Evolutionary conservation across 108 stramenopile genomes (phyloP).

Genomic region (Stephanodiscus triporus): DNA sequence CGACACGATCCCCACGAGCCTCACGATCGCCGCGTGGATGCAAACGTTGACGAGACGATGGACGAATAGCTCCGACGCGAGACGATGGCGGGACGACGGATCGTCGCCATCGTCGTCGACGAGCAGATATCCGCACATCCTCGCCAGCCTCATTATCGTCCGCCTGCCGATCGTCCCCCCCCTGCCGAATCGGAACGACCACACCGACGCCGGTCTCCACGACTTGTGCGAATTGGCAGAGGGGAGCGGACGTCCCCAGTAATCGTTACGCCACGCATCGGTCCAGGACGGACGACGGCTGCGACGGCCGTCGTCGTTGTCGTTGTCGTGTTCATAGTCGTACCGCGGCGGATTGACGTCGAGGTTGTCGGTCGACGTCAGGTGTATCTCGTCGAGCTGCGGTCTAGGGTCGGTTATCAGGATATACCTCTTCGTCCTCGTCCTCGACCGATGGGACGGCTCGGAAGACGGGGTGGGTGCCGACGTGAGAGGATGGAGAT

Average conservation of each 20-base stretch:
- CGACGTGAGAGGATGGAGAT: conserved; percentile 35
- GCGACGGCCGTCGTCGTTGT: background rate
- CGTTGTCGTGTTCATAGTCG: background rate
- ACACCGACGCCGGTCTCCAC: conserved; percentile 73
- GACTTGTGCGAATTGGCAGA: conserved; percentile 58
- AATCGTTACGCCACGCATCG: conserved; percentile 55
- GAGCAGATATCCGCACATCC: background rate
- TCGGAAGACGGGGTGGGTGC: conserved; percentile 19
- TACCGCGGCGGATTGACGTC: conserved; percentile 50
- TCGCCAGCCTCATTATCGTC: background rate
- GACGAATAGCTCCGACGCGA: conserved; percentile 51
- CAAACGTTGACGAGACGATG: conserved; percentile 78
- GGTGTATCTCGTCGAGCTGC: conserved; percentile 76
- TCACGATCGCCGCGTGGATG: conserved; percentile 65
- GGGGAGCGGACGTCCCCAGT: conserved; percentile 63
- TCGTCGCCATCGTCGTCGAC: background rate
- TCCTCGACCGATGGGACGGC: too few relatives aligned
- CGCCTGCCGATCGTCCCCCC: conserved; percentile 7
- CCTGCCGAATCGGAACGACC: conserved; percentile 69
- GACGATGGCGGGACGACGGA: conserved; percentile 1
- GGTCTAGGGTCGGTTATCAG: conserved; percentile 37
- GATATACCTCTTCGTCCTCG: background rate
- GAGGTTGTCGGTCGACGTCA: conserved; percentile 54
- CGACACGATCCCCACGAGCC: conserved; percentile 61
- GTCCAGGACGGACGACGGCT: conserved; percentile 21